phyloP scores from a whole-genome alignment of 176 grass and related monocot species.

The Ensete ventricosum region DNA sequence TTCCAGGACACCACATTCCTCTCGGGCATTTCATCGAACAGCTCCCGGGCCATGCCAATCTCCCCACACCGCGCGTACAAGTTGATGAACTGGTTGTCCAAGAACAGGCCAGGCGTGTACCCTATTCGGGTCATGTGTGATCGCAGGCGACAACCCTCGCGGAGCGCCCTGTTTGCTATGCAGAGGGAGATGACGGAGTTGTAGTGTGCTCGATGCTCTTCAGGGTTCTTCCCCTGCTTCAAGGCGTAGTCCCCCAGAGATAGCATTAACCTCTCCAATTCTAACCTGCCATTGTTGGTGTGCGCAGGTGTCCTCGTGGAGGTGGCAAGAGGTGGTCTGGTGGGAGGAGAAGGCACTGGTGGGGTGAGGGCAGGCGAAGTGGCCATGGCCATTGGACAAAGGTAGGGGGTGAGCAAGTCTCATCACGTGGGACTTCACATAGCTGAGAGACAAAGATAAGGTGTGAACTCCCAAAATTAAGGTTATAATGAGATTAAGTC shows the following conservation, averaged over 20 bases:
- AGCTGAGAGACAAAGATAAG: not conserved
- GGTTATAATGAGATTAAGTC: too few relatives aligned
- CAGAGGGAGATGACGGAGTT: slow-evolving; percentile 21
- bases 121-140: slow-evolving; percentile 3
- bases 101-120: slow-evolving; percentile 6
- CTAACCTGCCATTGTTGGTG: not conserved
- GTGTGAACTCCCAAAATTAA: not conserved
- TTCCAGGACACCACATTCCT: slow-evolving; percentile 34
- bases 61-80: slow-evolving; percentile 16
- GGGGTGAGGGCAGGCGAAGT: not conserved
- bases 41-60: slow-evolving; percentile 7
- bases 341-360: not conserved
- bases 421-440: not conserved
- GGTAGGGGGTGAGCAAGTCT: too few relatives aligned
- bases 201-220: slow-evolving; percentile 8
- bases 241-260: slow-evolving; percentile 4
- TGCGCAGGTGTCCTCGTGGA: not conserved
- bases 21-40: slow-evolving; percentile 21
- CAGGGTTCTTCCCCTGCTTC: not conserved
- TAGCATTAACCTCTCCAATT: not conserved
- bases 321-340: not conserved
- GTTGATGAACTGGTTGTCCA: slow-evolving; percentile 30
- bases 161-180: slow-evolving; percentile 20
- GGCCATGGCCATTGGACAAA: slow-evolving; percentile 4
- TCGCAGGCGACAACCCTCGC: slow-evolving; percentile 5